Base-by-base conservation (phyloP, 129 eudicot species). In the Flaveria trinervia region DNA sequence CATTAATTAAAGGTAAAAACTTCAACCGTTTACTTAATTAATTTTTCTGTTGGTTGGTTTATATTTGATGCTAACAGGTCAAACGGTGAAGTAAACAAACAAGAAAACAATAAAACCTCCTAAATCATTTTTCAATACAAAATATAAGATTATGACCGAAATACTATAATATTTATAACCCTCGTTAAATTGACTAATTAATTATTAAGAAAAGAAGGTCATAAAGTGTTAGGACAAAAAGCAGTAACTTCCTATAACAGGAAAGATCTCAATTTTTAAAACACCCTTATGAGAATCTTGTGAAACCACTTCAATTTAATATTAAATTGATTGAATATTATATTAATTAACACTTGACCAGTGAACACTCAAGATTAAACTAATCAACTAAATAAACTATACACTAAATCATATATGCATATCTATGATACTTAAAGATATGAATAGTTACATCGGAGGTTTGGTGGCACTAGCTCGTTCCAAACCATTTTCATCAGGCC, bases 401-500 rank as follows among this genome's bases (percentile, higher is more conserved):
- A 52, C 28, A 23, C 48, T 20, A 15, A 74, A 43, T 23, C 78
- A 45, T 15, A 25, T 16, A 13, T 8, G 17, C 4, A 18, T n/a
- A 16, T 39, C 15, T 65, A 60, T 70, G 54, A n/a, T 17, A 72
- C 55, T 56, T 13, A 60, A 77, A 25, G 9, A 57, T 7, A 56
- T 30, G 6, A 14, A 60, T 14, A 44, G 33, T 84, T 93, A 93
- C 98, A 81, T 83, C 9, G 94, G 94, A 72, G 97, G 96, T 52
- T 48, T 76, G 28, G 99, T 87, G 73, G 89, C 94, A 68, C 43
- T 64, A 81, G 99, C 94, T 88, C 88, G 76, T 76, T 95, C 96
- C 83, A 80, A 80, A 1, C 97, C 97, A 78, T 91, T 95, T 59
- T 92, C 96, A 86, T 91, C 99, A 4, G 99, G 97, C 97, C 99